Base-by-base conservation (phyloP, 2,329 filamentous ascomycete genomes). In the Colletotrichum sp. region DNA sequence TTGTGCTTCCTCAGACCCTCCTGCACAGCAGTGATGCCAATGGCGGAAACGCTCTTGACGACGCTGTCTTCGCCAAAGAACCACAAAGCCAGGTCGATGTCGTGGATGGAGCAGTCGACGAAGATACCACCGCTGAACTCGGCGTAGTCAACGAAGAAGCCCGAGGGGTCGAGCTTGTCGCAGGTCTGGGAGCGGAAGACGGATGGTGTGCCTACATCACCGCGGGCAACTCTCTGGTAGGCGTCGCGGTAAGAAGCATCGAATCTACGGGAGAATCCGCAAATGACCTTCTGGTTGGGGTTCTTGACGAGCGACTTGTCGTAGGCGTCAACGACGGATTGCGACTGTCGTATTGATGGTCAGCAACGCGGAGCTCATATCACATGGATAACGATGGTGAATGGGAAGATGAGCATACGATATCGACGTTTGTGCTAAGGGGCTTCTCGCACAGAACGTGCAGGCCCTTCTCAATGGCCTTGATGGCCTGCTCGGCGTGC, bases 21-120 rank as follows among this genome's bases (percentile, higher is more conserved):
- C 69, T 82, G 80, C 28, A 82, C 81, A 9, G 81, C 81, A 18
- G 78, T 81, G 73, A 83, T 83, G 5, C 82, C 82, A 8, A 79
- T 77, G 8, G 82, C 82, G 5, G 80, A 77, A 5, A 82, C 80
- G 52, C 78, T 81, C 77, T 83, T 83, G 69, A 82, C 79, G 7
- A 82, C 78, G 3, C 78, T 79, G 67, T 83, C 80, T 43, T 83
- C 79, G 56, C 80, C 81, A 48, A 83, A 81, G 78, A 81, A 83
- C 82, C 82, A 83, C 34, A 83, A 75, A 0, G 82, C 79, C 34
- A 83, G 79, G 66, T 83, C 82, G 9, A 94, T 94, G 78, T 94
- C 92, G 85, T 94, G 92, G 79, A 94, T 91, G 65, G 90, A 91
- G 84, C 91, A 93, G 85, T 94, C 93, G 73, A 94, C 92, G 78